Conservation (phyloP, 495 filamentous ascomycete genomes). For the Penicillium argentinense region DNA sequence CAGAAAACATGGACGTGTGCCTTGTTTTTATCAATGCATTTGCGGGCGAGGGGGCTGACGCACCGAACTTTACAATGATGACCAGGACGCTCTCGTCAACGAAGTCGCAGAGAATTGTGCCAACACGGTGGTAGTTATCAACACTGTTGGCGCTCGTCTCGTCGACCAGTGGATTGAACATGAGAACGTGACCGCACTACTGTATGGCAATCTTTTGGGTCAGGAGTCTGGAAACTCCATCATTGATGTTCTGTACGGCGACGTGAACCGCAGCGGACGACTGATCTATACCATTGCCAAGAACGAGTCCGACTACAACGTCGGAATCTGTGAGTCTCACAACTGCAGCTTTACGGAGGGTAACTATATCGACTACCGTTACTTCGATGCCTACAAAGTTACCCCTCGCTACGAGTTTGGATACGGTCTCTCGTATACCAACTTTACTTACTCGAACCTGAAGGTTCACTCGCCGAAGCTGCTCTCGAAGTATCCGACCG, state of each 20-base stretch:
- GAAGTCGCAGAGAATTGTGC: constrained; percentile 58
- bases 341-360: constrained; percentile 56
- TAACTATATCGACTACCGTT: constrained; percentile 54
- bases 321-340: constrained; percentile 9
- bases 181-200: constrained; percentile 66
- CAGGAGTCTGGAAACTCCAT: constrained; percentile 79
- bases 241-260: constrained; percentile 72
- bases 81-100: constrained; percentile 54
- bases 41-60: constrained; percentile 59
- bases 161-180: constrained; percentile 49
- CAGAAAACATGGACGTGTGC: constrained; percentile 59
- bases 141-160: constrained; percentile 34
- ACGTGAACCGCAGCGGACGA: constrained; percentile 44
- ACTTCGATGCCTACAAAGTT: constrained; percentile 56
- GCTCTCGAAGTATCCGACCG: constrained; percentile 3
- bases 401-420: constrained; percentile 67
- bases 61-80: constrained; percentile 48
- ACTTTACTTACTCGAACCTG: constrained; percentile 50
- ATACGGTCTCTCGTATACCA: constrained; percentile 66
- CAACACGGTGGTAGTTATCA: constrained; percentile 63
- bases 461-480: constrained; percentile 16
- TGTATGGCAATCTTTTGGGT: constrained; percentile 78
- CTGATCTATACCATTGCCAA: constrained; percentile 80
- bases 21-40: constrained; percentile 58
- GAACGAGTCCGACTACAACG: constrained; percentile 59